Conservation (phyloP, 257 asterid species). For the Penstemon davidsonii region DNA sequence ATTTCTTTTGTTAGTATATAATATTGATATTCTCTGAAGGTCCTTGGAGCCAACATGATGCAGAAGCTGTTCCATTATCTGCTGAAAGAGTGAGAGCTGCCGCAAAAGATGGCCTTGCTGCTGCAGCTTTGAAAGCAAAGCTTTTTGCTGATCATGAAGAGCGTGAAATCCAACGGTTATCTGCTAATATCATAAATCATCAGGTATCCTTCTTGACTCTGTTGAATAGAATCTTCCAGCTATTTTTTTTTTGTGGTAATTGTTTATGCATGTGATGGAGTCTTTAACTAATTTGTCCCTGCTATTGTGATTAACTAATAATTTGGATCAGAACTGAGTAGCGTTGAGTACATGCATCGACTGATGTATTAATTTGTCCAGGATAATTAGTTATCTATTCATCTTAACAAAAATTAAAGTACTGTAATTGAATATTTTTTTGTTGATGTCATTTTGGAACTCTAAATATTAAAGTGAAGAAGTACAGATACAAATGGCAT, state of each 20-base stretch:
- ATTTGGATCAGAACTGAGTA: neutral
- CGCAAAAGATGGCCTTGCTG: slow-evolving; percentile 61
- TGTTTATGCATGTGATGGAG: neutral
- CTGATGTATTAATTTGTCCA: too few species aligned
- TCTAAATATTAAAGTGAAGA: neutral
- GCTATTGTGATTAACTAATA: neutral
- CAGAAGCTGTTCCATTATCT: slow-evolving; percentile 43
- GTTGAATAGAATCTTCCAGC: neutral
- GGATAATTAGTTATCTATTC: neutral
- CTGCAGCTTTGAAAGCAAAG: slow-evolving; percentile 59
- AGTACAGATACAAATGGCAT: neutral
- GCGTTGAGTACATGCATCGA: neutral
- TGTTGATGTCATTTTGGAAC: neutral
- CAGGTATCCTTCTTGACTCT: slow-evolving; percentile 38
- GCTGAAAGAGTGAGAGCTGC: slow-evolving; percentile 56
- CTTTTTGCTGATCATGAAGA: slow-evolving; percentile 72
- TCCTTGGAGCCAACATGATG: slow-evolving; percentile 35
- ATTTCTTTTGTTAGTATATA: slow-evolving; percentile 8
- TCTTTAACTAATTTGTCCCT: neutral
- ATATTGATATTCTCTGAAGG: slow-evolving; percentile 29
- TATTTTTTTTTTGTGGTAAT: neutral
- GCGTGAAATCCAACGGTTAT: slow-evolving; percentile 66
- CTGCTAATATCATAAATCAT: slow-evolving; percentile 64
- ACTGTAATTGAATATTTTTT: neutral
- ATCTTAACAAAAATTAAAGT: too few species aligned